Evolutionary conservation across 805 yeast genomes (phyloP), one percentile per base, ranked within the genome.

Genomic region (Candida easanensis): DNA sequence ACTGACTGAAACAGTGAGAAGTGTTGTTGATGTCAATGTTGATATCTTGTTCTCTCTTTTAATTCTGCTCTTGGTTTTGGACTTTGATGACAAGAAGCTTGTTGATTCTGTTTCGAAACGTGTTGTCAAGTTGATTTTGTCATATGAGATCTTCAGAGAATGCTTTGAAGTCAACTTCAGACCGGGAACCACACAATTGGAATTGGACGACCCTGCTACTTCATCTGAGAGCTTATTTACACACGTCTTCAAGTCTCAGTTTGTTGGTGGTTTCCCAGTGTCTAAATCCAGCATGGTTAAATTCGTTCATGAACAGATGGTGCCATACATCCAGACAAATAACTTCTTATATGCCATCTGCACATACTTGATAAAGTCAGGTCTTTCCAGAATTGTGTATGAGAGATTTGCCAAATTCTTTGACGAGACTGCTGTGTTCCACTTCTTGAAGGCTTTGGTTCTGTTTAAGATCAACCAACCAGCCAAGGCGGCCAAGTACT

Each of bases 21-120:
- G 63, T 33, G 37, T 51, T 5, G 32, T 69, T 5, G 48, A 53
- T 10, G 51, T 60, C 19, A 63, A 64, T 40, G 56, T 56, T 34
- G 56, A 61, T 5, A 53, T 68, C 20, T 49, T 65, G 22, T 53
- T 63, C 39, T 62, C 68, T 28, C 41, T 68, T 7, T 44, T 69
- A 28, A 45, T 69, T 28, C 46, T 66, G 11, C 57, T 70, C 25
- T 56, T 67, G 10, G 62, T 69, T 13, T 50, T 70, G 44, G 70
- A 70, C 41, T 62, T 70, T 42, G 68, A 67, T 36, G 59, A 59
- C 23, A 52, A 62, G 15, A 47, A 45, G 13, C 41, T 48, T 8
- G 27, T 59, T 4, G 48, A 46, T 16, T 25, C 37, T 1, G 41
- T 50, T 10, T 44, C 61, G 6, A 38, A 35, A 13, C 50, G 51